Percentiles rank a stretch among this genome's conserved stretches.
phyloP scores from a whole-genome alignment of 1,139 yeast genomes.

The Lodderomyces beijingensis region DNA sequence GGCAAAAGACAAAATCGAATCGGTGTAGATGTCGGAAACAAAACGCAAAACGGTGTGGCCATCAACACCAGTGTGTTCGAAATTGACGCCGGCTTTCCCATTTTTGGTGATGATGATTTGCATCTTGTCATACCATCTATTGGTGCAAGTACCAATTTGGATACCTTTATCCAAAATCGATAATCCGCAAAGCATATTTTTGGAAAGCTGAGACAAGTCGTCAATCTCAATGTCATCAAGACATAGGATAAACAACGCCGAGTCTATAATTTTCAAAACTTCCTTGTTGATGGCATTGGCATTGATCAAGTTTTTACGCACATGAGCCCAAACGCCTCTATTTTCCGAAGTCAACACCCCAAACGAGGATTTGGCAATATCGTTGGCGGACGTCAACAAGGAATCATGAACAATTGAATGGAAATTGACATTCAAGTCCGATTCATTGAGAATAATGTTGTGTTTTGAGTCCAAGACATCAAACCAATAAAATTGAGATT shows the following conservation, averaged over 20 bases:
- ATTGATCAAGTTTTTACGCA: slow-evolving; percentile 50
- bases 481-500: slow-evolving; percentile 91
- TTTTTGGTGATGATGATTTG: slow-evolving; percentile 87
- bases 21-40: slow-evolving; percentile 88
- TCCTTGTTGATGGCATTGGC: slow-evolving; percentile 53
- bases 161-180: slow-evolving; percentile 77
- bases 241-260: slow-evolving; percentile 77
- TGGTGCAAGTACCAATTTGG: slow-evolving; percentile 91
- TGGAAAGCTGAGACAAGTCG: slow-evolving; percentile 64
- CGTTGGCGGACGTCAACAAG: slow-evolving; percentile 51
- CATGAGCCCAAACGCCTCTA: slow-evolving; percentile 77
- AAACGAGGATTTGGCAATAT: slow-evolving; percentile 76
- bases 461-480: slow-evolving; percentile 75
- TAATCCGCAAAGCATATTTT: slow-evolving; percentile 83
- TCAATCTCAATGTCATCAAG: slow-evolving; percentile 72
- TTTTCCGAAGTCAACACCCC: slow-evolving; percentile 89
- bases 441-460: slow-evolving; percentile 66
- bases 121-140: slow-evolving; percentile 91
- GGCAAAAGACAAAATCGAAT: slow-evolving; percentile 83
- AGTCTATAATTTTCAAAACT: slow-evolving; percentile 69
- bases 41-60: slow-evolving; percentile 89
- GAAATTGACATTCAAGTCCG: slow-evolving; percentile 70
- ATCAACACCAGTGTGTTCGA: slow-evolving; percentile 94
- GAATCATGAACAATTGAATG: slow-evolving; percentile 75
- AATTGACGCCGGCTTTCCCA: slow-evolving; percentile 90